Conservation (phyloP, 1,139 yeast species). For the Kluyveromyces marxianus region DNA sequence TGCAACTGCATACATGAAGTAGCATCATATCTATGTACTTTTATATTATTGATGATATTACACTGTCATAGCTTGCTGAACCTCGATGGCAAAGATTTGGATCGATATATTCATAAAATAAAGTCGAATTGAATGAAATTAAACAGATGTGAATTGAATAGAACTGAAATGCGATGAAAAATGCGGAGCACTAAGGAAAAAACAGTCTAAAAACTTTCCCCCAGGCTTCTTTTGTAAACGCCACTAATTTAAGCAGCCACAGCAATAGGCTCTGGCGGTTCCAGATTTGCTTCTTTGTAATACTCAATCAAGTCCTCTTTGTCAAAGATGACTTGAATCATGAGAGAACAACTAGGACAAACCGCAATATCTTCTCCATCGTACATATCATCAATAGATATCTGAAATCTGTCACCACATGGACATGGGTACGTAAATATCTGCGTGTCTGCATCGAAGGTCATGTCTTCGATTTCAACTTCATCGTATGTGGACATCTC, state of each 20-base stretch:
- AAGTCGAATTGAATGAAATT: too few relatives aligned
- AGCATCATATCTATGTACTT: too few relatives aligned
- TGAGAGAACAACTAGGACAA: slow-evolving; percentile 91
- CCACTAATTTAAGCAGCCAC: slow-evolving; percentile 10
- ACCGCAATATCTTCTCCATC: slow-evolving; percentile 95
- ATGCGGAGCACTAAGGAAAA: too few relatives aligned
- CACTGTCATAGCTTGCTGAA: too few relatives aligned
- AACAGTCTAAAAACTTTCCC: too few relatives aligned
- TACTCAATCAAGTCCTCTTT: slow-evolving; percentile 42
- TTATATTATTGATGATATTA: too few relatives aligned
- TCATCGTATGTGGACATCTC: slow-evolving; percentile 70
- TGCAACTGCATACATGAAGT: too few relatives aligned
- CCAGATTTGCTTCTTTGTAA: slow-evolving; percentile 31
- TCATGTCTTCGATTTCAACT: slow-evolving; percentile 94
- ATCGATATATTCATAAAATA: too few relatives aligned
- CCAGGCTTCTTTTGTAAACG: neutral
- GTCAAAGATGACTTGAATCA: slow-evolving; percentile 88
- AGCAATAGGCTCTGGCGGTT: slow-evolving; percentile 26
- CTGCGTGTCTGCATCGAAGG: slow-evolving; percentile 73
- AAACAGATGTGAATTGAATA: too few relatives aligned
- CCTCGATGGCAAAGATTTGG: too few relatives aligned
- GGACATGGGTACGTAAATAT: slow-evolving; percentile 95
- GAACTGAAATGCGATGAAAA: too few relatives aligned
- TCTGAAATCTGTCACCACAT: slow-evolving; percentile 92
- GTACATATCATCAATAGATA: slow-evolving; percentile 70